Evolutionary conservation across 1,284 basidiomycete genomes (phyloP), one percentile per base, ranked within the genome.

Genomic region (Ganoderma meredithae): DNA sequence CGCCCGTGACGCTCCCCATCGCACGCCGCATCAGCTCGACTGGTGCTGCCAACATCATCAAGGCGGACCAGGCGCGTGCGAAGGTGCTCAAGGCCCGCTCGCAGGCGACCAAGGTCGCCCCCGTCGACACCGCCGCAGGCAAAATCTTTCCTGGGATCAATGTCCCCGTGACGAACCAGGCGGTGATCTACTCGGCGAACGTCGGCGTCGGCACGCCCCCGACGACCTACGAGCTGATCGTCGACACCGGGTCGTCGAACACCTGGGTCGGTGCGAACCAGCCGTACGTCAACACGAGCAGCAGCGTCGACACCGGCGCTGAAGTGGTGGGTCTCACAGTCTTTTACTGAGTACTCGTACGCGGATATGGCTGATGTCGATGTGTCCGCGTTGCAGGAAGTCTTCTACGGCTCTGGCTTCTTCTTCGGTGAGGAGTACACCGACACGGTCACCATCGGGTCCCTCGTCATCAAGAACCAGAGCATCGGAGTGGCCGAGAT

Each of bases 401-500:
- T 61, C 25, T 27, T 12, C 22, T 61, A 61, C 25, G 60, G 60
- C 39, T 61, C 60, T 3, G 41, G 60, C 40, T 19, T 19, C 27
- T 31, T 61, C 60, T 41, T 44, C 8, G 60, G 60, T 1, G 60
- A 61, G 40, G 39, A 88, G 72, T 86, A 79, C 75, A 81, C 76
- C 47, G 88, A 89, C 74, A 76, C 76, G 22, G 78, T 83, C 44
- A 77, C 80, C 8, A 69, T 82, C 55, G 74, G 76, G 22, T 62
- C 66, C 15, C 68, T 81, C 33, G 73, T 73, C 43, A 78, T 82
- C 71, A 60, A 69, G 33, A 55, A 76, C 15, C 88, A 90, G 73
- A 86, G 85, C n/a, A 87, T 90, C 68, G 88, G 88, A 69, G 86
- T 87, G 66, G 88, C 88, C 36, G 77, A 80, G 12, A 75, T 15